Conservation (phyloP, 176 grass and related monocot species). For the Lolium multiflorum region DNA sequence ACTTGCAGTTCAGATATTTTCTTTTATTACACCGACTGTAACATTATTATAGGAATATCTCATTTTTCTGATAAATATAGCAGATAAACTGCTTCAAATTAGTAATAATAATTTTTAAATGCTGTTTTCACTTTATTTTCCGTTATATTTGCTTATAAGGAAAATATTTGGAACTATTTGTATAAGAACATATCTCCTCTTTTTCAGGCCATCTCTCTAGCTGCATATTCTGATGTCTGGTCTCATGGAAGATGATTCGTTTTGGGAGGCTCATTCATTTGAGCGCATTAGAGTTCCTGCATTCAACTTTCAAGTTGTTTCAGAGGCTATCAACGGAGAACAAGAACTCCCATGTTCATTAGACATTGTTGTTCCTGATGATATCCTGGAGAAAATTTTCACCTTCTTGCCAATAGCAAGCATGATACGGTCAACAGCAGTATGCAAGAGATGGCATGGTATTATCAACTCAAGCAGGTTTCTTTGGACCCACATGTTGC, state of each 20-base stretch:
- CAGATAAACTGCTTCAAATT: background rate
- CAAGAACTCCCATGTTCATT: constrained; percentile 60
- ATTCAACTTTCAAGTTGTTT: constrained; percentile 43
- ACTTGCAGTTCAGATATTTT: constrained; percentile 9
- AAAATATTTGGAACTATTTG: constrained; percentile 8
- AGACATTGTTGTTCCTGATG: constrained; percentile 71
- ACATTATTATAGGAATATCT: background rate
- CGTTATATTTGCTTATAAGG: background rate
- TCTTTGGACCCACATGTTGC: constrained; percentile 68
- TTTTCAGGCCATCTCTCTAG: constrained; percentile 50
- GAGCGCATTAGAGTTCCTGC: constrained; percentile 39
- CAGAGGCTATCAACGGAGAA: constrained; percentile 34
- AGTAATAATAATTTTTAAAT: background rate
- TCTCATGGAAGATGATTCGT: constrained; percentile 57
- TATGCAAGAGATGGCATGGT: constrained; percentile 80
- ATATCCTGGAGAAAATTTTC: constrained; percentile 85
- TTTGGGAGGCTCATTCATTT: constrained; percentile 53
- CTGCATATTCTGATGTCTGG: constrained; percentile 8
- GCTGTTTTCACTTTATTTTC: constrained; percentile 14
- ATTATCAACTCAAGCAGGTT: constrained; percentile 69
- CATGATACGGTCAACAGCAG: constrained; percentile 66
- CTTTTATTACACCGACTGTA: constrained; percentile 2
- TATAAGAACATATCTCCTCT: background rate
- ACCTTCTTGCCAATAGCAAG: constrained; percentile 83
- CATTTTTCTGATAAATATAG: constrained; percentile 19